Evolutionary conservation across 768 basidiomycete genomes (phyloP).

Genomic region (Auricularia heimuer): DNA sequence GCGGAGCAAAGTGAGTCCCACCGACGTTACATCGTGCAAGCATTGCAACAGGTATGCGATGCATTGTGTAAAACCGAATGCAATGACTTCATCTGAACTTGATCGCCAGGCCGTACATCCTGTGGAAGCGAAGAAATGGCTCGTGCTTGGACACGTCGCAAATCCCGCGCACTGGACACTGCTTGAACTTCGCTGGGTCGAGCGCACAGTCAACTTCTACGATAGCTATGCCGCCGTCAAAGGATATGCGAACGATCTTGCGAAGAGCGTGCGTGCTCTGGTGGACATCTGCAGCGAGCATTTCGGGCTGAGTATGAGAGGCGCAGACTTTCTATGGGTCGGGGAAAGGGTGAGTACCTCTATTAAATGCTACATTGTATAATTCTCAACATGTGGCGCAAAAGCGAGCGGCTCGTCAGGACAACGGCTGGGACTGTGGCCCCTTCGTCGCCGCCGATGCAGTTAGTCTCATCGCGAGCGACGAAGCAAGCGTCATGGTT

Average conservation of each 20-base stretch:
- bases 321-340: not conserved
- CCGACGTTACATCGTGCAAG: no score
- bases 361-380: not conserved
- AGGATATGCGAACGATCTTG: not conserved
- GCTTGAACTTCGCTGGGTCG: not conserved
- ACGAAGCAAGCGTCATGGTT: no score
- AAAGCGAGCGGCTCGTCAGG: not conserved
- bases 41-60: no score
- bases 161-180: not conserved
- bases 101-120: not conserved
- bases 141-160: not conserved
- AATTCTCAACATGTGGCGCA: not conserved
- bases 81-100: not conserved
- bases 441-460: not conserved
- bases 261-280: not conserved
- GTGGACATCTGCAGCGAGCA: not conserved
- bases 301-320: not conserved
- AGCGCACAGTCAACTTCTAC: not conserved
- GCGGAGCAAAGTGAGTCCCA: no score
- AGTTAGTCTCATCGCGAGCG: no score
- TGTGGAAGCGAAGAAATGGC: not conserved
- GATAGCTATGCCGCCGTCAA: not conserved
- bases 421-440: not conserved
- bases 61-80: not conserved
- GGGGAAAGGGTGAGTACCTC: not conserved